A percentile compares a stretch with the other conserved stretches of the same genome.
Conservation (phyloP, 768 basidiomycete species). For the Hortiboletus flavorubellus region DNA sequence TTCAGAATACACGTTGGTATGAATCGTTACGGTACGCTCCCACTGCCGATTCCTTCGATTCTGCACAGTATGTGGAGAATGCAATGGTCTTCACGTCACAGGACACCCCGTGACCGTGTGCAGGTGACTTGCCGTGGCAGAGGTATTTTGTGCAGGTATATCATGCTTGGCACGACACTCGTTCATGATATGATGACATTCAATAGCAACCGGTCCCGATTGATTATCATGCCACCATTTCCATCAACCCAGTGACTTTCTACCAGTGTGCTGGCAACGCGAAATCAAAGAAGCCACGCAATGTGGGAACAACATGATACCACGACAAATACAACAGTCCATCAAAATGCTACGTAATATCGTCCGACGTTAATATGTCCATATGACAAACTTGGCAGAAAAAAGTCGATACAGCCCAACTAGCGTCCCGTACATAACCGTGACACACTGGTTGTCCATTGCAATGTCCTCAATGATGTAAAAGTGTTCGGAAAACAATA, state of each 20-base stretch:
- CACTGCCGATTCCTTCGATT: neutral
- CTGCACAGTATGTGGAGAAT: neutral
- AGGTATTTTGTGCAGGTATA: too few species aligned
- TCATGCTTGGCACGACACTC: neutral
- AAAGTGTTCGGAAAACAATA: neutral
- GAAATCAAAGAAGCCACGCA: neutral
- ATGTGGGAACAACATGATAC: neutral
- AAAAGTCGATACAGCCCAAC: slow-evolving; percentile 1
- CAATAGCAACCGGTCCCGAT: neutral
- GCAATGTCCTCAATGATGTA: neutral
- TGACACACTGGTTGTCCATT: neutral
- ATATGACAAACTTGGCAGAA: neutral
- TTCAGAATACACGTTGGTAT: neutral
- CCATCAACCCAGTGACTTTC: neutral
- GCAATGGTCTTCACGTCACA: neutral
- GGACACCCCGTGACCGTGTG: too few species aligned
- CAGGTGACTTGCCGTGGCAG: neutral
- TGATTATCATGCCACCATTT: neutral
- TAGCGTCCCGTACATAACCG: neutral
- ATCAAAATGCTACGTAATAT: slow-evolving; percentile 15
- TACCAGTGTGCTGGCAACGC: neutral
- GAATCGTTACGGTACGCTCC: neutral
- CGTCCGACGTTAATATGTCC: neutral
- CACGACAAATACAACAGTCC: neutral
- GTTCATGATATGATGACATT: slow-evolving; percentile 1